Percentiles rank a stretch among this genome's conserved stretches.
These are phyloP conservation scores for Bipolaris sorokiniana DNA, from an alignment of 2,329 filamentous ascomycete species.

Conservation along the genomic window DNA sequence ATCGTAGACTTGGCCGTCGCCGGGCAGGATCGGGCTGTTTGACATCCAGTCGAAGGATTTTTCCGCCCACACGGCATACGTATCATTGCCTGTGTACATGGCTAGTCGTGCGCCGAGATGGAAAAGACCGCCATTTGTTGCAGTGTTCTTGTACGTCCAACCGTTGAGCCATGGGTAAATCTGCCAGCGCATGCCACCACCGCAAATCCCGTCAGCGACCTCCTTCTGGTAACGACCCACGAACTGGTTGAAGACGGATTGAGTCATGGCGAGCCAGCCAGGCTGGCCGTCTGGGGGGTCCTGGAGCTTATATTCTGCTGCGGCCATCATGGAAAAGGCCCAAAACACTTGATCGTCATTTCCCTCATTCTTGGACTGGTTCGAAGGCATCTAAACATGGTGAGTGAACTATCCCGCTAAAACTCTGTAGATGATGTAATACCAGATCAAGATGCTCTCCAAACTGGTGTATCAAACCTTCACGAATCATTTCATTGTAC, in stretches of 20 bases:
- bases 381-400: slow-evolving; percentile 37
- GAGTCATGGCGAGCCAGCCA: slow-evolving; percentile 53
- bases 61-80: slow-evolving; percentile 46
- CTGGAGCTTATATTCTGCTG: slow-evolving; percentile 59
- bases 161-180: slow-evolving; percentile 46
- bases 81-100: slow-evolving; percentile 47
- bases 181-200: slow-evolving; percentile 48
- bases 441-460: slow-evolving; percentile 40
- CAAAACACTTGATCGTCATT: slow-evolving; percentile 67
- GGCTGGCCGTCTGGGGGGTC: slow-evolving; percentile 50
- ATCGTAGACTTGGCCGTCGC: slow-evolving; percentile 39
- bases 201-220: slow-evolving; percentile 32
- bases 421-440: slow-evolving; percentile 1
- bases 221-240: slow-evolving; percentile 42
- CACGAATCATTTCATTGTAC: slow-evolving; percentile 71
- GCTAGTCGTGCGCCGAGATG: slow-evolving; percentile 48
- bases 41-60: slow-evolving; percentile 47
- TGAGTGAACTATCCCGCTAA: no score
- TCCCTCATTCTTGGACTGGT: slow-evolving; percentile 52
- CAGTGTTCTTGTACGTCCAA: slow-evolving; percentile 49
- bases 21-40: slow-evolving; percentile 31
- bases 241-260: slow-evolving; percentile 50
- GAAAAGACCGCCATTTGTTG: slow-evolving; percentile 49
- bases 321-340: slow-evolving; percentile 63
- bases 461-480: slow-evolving; percentile 50